Base-by-base conservation (phyloP, 1,139 yeast genomes). In the Kurtzmaniella quercitrusa region DNA sequence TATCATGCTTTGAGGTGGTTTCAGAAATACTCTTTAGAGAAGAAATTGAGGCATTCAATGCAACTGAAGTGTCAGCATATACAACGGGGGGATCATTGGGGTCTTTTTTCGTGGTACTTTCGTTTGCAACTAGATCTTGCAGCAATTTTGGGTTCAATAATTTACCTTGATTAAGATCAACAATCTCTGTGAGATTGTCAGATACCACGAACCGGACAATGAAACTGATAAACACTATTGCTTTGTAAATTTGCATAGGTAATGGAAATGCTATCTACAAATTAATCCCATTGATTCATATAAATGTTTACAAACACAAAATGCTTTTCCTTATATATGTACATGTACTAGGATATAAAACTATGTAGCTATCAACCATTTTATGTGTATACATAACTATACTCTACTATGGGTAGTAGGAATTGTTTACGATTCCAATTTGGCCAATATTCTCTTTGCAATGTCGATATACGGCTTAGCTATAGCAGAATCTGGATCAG, bases 381-480 rank as follows among this genome's bases (percentile, higher is more conserved):
- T 4, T 21, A 21, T 5, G 4, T 5, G 4, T 8, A 21, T 21
- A 5, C 23, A 8, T 21, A 21, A 8, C 23, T 7, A n/a, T 12
- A 27, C 31, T n/a, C n/a, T n/a, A n/a, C n/a, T n/a, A n/a, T n/a
- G n/a, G n/a, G n/a, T n/a, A n/a, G n/a, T n/a, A n/a, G n/a, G n/a
- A n/a, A n/a, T n/a, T n/a, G n/a, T 15, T 38, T 25, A 39, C 8
- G 25, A 11, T 15, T 42, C 52, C 41, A 56, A 45, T 38, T 49
- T 40, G 43, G 34, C 46, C 47, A 8, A 55, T 39, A 66, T 58
- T 12, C 50, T 58, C 29, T 51, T 41, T 0, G 85, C 85, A n/a
- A 79, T 66, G 0, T 66, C 65, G 23, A 66, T 48, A 53, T 79
- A 81, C 0, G 73, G 68, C 33, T 57, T 43, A 1, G 77, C 52